A percentile compares a stretch with the other conserved stretches of the same genome.
Evolutionary conservation across 192 early-diverging fungal species (phyloP).

Genomic region (Linnemannia schmuckeri): DNA sequence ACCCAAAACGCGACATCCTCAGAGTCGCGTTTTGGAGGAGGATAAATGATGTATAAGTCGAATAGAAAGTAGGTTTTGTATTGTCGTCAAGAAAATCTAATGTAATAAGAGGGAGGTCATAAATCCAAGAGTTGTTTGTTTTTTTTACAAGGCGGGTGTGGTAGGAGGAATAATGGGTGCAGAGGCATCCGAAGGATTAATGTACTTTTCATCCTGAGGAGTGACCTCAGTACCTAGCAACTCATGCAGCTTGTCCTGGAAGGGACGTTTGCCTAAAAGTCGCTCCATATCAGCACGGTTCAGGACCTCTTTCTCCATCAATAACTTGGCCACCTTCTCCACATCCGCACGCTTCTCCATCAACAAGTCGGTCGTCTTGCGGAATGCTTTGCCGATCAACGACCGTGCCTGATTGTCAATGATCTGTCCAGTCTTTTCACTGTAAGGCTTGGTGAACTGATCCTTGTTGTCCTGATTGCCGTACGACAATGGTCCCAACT

Average conservation of each 20-base stretch:
- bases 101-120: not conserved
- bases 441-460: slow-evolving; percentile 95
- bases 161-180: not conserved
- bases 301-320: slow-evolving; percentile 98
- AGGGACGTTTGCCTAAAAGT: slow-evolving; percentile 88
- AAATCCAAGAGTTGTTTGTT: not conserved
- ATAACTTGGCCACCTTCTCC: slow-evolving; percentile 90
- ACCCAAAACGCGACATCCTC: not conserved
- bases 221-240: slow-evolving; percentile 46
- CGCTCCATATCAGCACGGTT: slow-evolving; percentile 96
- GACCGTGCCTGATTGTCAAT: slow-evolving; percentile 96
- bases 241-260: slow-evolving; percentile 72
- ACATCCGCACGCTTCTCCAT: slow-evolving; percentile 88
- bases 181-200: slow-evolving; percentile 2
- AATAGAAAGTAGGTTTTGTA: not conserved
- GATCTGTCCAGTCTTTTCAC: slow-evolving; percentile 91
- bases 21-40: no score
- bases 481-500: slow-evolving; percentile 90
- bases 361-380: slow-evolving; percentile 86
- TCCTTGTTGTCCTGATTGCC: slow-evolving; percentile 74
- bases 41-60: not conserved
- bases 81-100: not conserved
- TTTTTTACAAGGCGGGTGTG: slow-evolving; percentile 26
- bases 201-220: slow-evolving; percentile 43
- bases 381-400: slow-evolving; percentile 85